A percentile compares a stretch with the other conserved stretches of the same genome.
phyloP scores from a whole-genome alignment of 106 monocot species.

The Allium fistulosum region DNA sequence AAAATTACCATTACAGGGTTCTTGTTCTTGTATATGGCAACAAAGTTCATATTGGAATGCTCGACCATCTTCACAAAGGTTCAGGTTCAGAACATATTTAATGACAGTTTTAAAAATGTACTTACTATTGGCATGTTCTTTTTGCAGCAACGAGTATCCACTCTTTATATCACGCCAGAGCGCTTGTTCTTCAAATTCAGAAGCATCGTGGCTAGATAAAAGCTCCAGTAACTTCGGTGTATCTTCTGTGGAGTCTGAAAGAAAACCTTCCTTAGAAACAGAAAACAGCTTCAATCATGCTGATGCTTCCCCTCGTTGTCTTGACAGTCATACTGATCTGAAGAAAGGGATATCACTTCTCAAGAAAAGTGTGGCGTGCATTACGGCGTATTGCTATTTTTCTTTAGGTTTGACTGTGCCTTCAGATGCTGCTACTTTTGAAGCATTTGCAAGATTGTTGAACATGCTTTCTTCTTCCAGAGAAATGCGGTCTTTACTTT shows the following conservation, averaged over 20 bases:
- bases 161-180: constrained; percentile 83
- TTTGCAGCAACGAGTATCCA: constrained; percentile 80
- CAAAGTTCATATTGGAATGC: constrained; percentile 90
- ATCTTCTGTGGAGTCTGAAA: constrained; percentile 75
- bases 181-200: constrained; percentile 56
- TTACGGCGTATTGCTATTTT: constrained; percentile 80
- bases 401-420: constrained; percentile 71
- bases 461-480: constrained; percentile 67
- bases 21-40: constrained; percentile 96
- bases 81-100: too few relatives aligned
- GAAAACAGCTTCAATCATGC: constrained; percentile 60
- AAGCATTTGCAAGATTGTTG: constrained; percentile 79
- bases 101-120: too few relatives aligned
- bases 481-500: constrained; percentile 42
- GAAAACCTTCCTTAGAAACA: constrained; percentile 46
- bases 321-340: constrained; percentile 70
- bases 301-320: constrained; percentile 56
- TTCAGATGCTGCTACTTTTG: constrained; percentile 82
- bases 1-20: constrained; percentile 44
- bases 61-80: constrained; percentile 91
- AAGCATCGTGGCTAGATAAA: constrained; percentile 83
- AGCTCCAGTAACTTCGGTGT: constrained; percentile 80
- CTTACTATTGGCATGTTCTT: neutral
- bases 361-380: constrained; percentile 93
- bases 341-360: constrained; percentile 91